A percentile compares a stretch with the other conserved stretches of the same genome.
Conservation (phyloP, 176 grass and related monocot genomes). For the Cenchrus fungigraminus region DNA sequence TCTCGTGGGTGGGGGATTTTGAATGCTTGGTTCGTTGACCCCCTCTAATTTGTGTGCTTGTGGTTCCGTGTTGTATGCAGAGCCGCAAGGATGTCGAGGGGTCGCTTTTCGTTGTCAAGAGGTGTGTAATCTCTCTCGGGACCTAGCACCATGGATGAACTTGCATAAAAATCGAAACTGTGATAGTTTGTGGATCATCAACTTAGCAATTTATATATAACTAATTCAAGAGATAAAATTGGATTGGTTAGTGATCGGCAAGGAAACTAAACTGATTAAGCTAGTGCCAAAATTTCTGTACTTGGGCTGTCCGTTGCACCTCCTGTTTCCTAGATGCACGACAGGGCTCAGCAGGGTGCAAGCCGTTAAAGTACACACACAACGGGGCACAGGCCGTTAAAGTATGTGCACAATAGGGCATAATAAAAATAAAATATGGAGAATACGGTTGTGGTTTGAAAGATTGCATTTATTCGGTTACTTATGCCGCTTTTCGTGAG, state of each 20-base stretch:
- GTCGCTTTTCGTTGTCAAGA: constrained; percentile 77
- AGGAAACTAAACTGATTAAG: background rate
- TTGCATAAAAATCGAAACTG: too few species aligned
- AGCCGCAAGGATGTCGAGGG: constrained; percentile 84
- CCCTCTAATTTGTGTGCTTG: background rate
- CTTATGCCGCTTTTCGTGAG: background rate
- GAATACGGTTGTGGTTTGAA: background rate
- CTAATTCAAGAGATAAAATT: background rate
- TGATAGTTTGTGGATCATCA: background rate
- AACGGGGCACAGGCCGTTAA: background rate
- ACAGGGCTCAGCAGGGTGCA: background rate
- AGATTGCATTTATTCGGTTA: background rate
- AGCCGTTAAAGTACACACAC: background rate
- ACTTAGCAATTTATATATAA: background rate
- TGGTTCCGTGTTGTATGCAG: background rate
- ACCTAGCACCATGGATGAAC: background rate
- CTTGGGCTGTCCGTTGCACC: background rate
- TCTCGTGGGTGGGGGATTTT: background rate
- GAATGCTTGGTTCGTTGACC: background rate
- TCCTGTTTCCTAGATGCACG: background rate
- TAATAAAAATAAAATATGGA: background rate
- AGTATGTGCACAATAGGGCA: background rate
- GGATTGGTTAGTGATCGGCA: background rate
- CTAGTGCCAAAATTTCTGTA: background rate
- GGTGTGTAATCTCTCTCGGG: constrained; percentile 15